Base-by-base conservation (phyloP, 163 green algal genomes). In the Volvox carteri region DNA sequence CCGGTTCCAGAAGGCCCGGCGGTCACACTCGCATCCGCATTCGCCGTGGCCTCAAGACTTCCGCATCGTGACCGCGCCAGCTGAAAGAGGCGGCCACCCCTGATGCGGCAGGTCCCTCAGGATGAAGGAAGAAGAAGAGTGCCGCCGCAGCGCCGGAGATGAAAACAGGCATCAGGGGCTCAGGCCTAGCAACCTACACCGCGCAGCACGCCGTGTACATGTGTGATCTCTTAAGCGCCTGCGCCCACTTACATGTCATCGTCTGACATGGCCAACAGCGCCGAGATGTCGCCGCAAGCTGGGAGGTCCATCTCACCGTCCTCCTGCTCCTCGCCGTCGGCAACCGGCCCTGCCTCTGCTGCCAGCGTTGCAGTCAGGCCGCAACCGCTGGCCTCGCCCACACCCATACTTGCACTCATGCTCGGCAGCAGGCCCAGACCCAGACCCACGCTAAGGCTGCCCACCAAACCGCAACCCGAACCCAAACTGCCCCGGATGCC, bases 191-290 rank as follows among this genome's bases (percentile, higher is more conserved):
- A n/a, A n/a, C n/a, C n/a, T n/a, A n/a, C n/a, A n/a, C n/a, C n/a
- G n/a, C n/a, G n/a, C n/a, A n/a, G n/a, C n/a, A n/a, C n/a, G n/a
- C n/a, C n/a, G n/a, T n/a, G n/a, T n/a, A n/a, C n/a, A n/a, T n/a
- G n/a, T n/a, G n/a, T n/a, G n/a, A n/a, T n/a, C n/a, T n/a, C n/a
- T n/a, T n/a, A n/a, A n/a, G n/a, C n/a, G n/a, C n/a, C n/a, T n/a
- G 7, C 60, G 28, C 11, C 35, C n/a, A 30, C 30, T 86, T 42
- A 86, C 41, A 48, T 62, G 21, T 89, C 84, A 18, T 89, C 84
- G 11, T 89, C 84, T 2, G 84, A 89, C 84, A 89, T 89, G 7
- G 70, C 84, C 1, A 89, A 41, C 14, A 84, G 52, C 23, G 84
- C 70, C 0, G 41, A 74, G 6, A 89, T 89, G 72, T 89, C 84